A percentile compares a stretch with the other conserved stretches of the same genome.
Evolutionary conservation across 495 filamentous ascomycete genomes (phyloP).

Genomic region (Penicillium robsamsonii): DNA sequence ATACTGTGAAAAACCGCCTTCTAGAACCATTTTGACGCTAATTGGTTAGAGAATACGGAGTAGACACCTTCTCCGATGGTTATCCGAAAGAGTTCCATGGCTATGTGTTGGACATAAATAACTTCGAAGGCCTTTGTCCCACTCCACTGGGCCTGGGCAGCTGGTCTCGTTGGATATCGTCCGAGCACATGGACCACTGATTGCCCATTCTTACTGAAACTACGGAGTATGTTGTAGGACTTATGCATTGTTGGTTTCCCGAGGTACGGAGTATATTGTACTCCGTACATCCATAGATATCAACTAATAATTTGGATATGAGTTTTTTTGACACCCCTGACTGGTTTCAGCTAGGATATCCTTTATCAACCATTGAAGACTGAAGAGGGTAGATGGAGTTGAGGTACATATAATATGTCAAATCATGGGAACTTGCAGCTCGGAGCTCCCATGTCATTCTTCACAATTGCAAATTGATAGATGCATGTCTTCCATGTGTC

Average conservation of each 20-base stretch:
- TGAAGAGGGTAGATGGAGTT: neutral
- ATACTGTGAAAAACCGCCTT: slow-evolving; percentile 12
- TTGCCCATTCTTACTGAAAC: neutral
- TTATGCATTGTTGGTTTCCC: no score
- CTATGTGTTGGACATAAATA: slow-evolving; percentile 9
- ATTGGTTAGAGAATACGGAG: neutral
- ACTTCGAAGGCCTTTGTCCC: neutral
- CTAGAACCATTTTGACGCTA: slow-evolving; percentile 6
- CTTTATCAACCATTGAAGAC: neutral
- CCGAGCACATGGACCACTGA: slow-evolving; percentile 4
- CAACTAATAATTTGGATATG: neutral
- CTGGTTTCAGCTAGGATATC: neutral
- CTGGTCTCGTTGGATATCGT: slow-evolving; percentile 24
- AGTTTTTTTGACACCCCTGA: neutral
- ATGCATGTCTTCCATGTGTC: slow-evolving; percentile 4
- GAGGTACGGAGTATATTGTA: neutral
- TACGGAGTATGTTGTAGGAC: no score
- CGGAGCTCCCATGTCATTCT: neutral
- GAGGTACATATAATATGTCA: neutral
- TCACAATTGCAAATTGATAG: slow-evolving; percentile 1
- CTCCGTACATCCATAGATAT: neutral
- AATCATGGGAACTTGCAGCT: neutral
- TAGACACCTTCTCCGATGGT: neutral
- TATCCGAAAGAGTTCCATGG: neutral
- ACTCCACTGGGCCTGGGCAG: slow-evolving; percentile 6